Conservation (phyloP, 2,329 filamentous ascomycete genomes). For the Sporothrix curviconia region DNA sequence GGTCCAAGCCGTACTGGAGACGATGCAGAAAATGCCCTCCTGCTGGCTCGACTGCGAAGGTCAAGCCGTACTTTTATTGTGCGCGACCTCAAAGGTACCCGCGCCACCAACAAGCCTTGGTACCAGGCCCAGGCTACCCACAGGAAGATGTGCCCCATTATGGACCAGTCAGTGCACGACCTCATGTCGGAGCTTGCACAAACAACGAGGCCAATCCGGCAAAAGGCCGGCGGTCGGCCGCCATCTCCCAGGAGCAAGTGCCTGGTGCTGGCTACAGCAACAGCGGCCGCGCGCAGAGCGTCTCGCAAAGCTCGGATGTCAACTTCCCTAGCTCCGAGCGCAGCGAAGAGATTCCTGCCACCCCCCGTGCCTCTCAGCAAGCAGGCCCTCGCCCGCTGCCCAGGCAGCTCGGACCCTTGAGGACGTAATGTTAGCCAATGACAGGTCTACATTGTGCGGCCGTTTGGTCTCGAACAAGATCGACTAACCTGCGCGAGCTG, state of each 20-base stretch:
- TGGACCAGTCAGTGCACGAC: slow-evolving; percentile 93
- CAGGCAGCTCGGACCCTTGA: slow-evolving; percentile 47
- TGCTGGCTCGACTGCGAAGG: slow-evolving; percentile 73
- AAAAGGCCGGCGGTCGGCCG: slow-evolving; percentile 42
- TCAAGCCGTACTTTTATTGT: slow-evolving; percentile 78
- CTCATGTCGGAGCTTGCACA: slow-evolving; percentile 84
- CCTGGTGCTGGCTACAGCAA: slow-evolving; percentile 14
- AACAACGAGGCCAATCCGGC: slow-evolving; percentile 66
- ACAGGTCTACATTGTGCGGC: slow-evolving; percentile 79
- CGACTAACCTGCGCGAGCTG: slow-evolving; percentile 85
- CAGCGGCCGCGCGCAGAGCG: slow-evolving; percentile 7
- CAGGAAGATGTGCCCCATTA: slow-evolving; percentile 93
- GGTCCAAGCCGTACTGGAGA: slow-evolving; percentile 78
- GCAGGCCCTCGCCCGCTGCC: slow-evolving; percentile 24
- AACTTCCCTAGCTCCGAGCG: slow-evolving; percentile 75
- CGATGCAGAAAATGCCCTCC: slow-evolving; percentile 86
- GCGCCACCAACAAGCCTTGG: slow-evolving; percentile 85
- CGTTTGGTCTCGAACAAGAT: slow-evolving; percentile 80
- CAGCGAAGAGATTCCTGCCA: slow-evolving; percentile 42
- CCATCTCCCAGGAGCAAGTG: too few relatives aligned
- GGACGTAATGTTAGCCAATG: slow-evolving; percentile 70
- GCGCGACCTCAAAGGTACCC: slow-evolving; percentile 85
- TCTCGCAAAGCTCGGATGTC: slow-evolving; percentile 61
- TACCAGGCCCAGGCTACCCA: slow-evolving; percentile 89
- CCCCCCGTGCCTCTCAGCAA: slow-evolving; percentile 38